Conservation (phyloP, 106 monocot species). For the Iris macrosiphon region DNA sequence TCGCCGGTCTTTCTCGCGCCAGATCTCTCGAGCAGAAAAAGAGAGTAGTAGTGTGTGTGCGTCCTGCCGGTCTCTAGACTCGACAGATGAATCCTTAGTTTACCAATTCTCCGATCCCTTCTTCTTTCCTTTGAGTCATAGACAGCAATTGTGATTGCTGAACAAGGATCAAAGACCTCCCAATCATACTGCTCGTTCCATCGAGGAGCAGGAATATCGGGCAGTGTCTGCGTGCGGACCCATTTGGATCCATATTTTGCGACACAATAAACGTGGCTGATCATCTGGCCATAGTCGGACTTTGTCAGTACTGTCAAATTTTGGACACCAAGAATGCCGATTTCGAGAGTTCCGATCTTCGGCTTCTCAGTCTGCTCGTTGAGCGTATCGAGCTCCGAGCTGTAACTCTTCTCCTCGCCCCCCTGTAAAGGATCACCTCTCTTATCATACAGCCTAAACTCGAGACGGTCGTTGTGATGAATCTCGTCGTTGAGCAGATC, state of each 20-base stretch:
- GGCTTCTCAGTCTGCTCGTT: no score
- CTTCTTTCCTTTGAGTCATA: background rate
- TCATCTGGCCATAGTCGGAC: background rate
- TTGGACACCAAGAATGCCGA: background rate
- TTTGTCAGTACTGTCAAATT: no score
- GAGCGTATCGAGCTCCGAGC: no score
- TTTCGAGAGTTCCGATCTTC: background rate
- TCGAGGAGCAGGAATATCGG: background rate
- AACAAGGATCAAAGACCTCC: slow-evolving; percentile 22
- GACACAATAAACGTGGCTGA: slow-evolving; percentile 14
- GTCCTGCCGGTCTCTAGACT: slow-evolving; percentile 5
- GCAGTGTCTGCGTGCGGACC: slow-evolving; percentile 11
- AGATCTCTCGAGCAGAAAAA: slow-evolving; percentile 3
- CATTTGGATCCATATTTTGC: slow-evolving; percentile 20
- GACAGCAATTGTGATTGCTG: slow-evolving; percentile 12
- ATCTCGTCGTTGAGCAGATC: no score
- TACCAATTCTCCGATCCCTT: slow-evolving; percentile 11
- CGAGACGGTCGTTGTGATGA: no score
- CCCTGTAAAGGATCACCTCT: no score
- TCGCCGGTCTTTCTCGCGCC: slow-evolving; percentile 15
- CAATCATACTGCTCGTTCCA: slow-evolving; percentile 24
- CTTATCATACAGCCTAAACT: no score
- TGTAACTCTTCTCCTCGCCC: no score
- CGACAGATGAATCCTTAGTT: slow-evolving; percentile 9
- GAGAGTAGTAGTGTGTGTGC: slow-evolving; percentile 15